phyloP scores from a whole-genome alignment of 2,329 filamentous ascomycete species.

The Dothistroma pini region DNA sequence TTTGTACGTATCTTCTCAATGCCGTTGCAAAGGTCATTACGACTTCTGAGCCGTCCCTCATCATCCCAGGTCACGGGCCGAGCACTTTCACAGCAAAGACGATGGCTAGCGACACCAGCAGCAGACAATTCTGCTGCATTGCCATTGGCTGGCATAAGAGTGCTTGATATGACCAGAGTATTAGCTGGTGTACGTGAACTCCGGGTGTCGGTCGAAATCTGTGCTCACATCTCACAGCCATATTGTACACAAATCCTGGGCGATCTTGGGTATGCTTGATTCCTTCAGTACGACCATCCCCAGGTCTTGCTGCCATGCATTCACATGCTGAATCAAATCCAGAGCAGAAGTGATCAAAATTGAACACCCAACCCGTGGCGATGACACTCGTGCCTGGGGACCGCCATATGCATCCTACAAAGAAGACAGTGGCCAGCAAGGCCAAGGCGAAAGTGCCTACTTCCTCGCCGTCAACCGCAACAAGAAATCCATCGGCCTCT shows the following conservation, averaged over 20 bases:
- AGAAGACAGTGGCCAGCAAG: slow-evolving; percentile 47
- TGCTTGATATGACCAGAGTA: slow-evolving; percentile 95
- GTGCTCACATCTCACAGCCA: slow-evolving; percentile 55
- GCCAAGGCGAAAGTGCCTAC: slow-evolving; percentile 90
- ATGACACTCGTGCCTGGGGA: slow-evolving; percentile 95
- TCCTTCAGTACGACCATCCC: slow-evolving; percentile 31
- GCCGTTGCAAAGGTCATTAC: slow-evolving; percentile 22
- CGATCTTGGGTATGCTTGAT: slow-evolving; percentile 74
- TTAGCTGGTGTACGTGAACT: slow-evolving; percentile 69
- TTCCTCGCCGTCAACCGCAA: slow-evolving; percentile 93
- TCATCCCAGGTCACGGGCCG: slow-evolving; percentile 8
- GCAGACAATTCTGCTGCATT: slow-evolving; percentile 46
- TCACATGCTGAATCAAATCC: slow-evolving; percentile 20
- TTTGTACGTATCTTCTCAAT: slow-evolving; percentile 8
- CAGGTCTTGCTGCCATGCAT: slow-evolving; percentile 32
- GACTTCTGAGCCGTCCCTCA: slow-evolving; percentile 16
- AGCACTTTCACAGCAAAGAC: slow-evolving; percentile 23
- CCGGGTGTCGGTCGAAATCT: neutral
- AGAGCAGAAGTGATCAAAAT: slow-evolving; percentile 97
- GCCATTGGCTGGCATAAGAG: slow-evolving; percentile 79
- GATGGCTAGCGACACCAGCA: slow-evolving; percentile 43
- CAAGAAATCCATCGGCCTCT: slow-evolving; percentile 89
- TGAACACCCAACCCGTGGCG: slow-evolving; percentile 84
- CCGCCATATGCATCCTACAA: slow-evolving; percentile 84
- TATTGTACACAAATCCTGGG: slow-evolving; percentile 97